These are phyloP conservation scores for Cladosporium halotolerans DNA, from an alignment of 2,329 filamentous ascomycete genomes.

Conservation along the genomic window DNA sequence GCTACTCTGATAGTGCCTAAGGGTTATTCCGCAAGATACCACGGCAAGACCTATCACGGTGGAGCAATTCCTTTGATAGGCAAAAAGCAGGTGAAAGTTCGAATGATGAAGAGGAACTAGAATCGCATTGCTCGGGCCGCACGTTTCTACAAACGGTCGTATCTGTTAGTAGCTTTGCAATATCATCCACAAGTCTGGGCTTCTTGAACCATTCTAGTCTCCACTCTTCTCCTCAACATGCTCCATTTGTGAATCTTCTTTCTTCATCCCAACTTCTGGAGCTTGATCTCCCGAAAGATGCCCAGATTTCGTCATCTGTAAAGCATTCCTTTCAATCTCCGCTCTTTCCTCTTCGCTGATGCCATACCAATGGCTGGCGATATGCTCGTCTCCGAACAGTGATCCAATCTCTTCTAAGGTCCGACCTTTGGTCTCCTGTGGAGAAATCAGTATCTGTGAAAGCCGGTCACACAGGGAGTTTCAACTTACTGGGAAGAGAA, in stretches of 20 bases:
- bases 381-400: conserved; percentile 26
- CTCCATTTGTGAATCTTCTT: not conserved
- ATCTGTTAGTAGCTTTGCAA: no score
- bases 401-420: conserved; percentile 31
- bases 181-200: no score
- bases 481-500: conserved; percentile 13
- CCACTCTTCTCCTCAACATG: not conserved
- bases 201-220: no score
- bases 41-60: not conserved
- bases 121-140: no score
- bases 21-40: conserved; percentile 1
- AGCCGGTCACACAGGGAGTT: not conserved
- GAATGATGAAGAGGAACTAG: no score
- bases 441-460: not conserved
- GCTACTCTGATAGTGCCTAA: conserved; percentile 1
- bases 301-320: conserved; percentile 15
- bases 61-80: not conserved
- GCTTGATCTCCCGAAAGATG: not conserved
- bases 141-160: no score
- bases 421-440: conserved; percentile 26
- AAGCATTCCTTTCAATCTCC: conserved; percentile 17
- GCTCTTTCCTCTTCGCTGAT: conserved; percentile 18
- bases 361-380: conserved; percentile 21
- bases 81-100: no score
- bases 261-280: not conserved